Evolutionary conservation across 176 grass and related monocot species (phyloP), one percentile per base, ranked within the genome.

Genomic region (Rhipidocladum racemiflorum): DNA sequence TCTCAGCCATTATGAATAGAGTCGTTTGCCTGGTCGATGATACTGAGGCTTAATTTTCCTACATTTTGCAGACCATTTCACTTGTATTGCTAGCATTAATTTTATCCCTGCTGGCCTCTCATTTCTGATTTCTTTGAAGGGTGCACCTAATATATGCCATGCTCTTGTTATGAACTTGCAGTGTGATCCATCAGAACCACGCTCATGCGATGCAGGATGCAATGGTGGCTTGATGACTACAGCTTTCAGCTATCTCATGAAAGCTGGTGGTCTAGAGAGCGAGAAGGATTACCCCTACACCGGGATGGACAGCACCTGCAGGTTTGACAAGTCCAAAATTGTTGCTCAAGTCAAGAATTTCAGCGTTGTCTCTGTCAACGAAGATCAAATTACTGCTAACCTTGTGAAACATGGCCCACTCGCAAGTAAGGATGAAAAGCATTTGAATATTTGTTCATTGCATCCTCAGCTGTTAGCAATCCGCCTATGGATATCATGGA

Each of bases 191-290:
- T 88, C 72, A 60, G 90, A 95, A 51, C 30, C 93, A 12, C 84
- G 84, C 21, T 44, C 93, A 42, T 95, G 93, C 25, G 90, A 95
- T 12, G 74, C 87, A 0, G 93, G 93, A 65, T 95, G 93, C 82
- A 95, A 95, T 32, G 93, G 93, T n/a, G 93, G 93, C 40, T 81
- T 95, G 61, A 95, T 95, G 93, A 95, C 90, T 55, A 92, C 93
- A 46, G 93, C 93, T 55, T 95, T 95, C 72, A 81, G 83, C 49
- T 95, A 95, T 57, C 77, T 95, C 17, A 20, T 64, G 46, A 95
- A 92, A 88, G 70, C 85, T 45, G 90, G 93, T 61, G 93, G 93
- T 1, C 83, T 92, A 62, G 87, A 95, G 63, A 85, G 79, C 0
- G 93, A 95, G 88, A 55, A 90, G 35, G 93, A 95, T 35, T 95